These are phyloP conservation scores for Balansia obtecta DNA, from an alignment of 2,329 filamentous ascomycete genomes.

Conservation along the genomic window DNA sequence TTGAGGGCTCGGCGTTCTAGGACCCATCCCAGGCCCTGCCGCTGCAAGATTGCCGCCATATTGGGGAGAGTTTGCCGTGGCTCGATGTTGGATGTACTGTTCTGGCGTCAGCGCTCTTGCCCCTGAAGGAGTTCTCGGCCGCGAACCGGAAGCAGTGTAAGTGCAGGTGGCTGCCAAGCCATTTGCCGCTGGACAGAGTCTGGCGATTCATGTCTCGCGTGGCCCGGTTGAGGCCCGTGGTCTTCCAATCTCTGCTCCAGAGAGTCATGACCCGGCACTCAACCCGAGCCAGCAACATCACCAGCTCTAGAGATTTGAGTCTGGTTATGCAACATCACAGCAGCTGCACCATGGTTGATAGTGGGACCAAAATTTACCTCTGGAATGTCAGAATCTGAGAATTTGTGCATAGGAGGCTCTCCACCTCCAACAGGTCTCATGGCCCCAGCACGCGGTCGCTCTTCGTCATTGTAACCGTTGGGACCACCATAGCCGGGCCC, in stretches of 20 bases:
- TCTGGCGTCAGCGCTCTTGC: conserved; percentile 55
- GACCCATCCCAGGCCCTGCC: conserved; percentile 23
- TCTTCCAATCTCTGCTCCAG: conserved; percentile 14
- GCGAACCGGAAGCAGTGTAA: conserved; percentile 29
- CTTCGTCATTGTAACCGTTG: conserved; percentile 32
- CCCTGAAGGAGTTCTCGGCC: neutral
- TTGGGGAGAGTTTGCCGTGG: conserved; percentile 39
- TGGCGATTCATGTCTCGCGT: conserved; percentile 35
- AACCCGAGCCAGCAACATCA: conserved; percentile 9
- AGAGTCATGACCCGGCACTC: conserved; percentile 19
- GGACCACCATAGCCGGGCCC: conserved; percentile 39
- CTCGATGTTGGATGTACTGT: conserved; percentile 72
- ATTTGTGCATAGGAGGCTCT: conserved; percentile 16
- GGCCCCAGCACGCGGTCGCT: conserved; percentile 65
- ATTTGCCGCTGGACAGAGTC: conserved; percentile 51
- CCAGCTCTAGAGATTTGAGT: conserved; percentile 13
- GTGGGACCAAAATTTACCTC: conserved; percentile 80
- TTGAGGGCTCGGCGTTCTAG: conserved; percentile 17
- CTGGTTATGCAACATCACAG: conserved; percentile 19
- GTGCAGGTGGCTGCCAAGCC: conserved; percentile 63
- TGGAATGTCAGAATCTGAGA: conserved; percentile 46
- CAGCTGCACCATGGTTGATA: conserved; percentile 43
- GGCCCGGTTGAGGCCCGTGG: conserved; percentile 16
- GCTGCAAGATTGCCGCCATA: conserved; percentile 47
- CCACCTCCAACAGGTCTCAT: conserved; percentile 62